A percentile compares a stretch with the other conserved stretches of the same genome.
phyloP scores from a whole-genome alignment of 2,329 filamentous ascomycete species.

The Xylariales sp. region DNA sequence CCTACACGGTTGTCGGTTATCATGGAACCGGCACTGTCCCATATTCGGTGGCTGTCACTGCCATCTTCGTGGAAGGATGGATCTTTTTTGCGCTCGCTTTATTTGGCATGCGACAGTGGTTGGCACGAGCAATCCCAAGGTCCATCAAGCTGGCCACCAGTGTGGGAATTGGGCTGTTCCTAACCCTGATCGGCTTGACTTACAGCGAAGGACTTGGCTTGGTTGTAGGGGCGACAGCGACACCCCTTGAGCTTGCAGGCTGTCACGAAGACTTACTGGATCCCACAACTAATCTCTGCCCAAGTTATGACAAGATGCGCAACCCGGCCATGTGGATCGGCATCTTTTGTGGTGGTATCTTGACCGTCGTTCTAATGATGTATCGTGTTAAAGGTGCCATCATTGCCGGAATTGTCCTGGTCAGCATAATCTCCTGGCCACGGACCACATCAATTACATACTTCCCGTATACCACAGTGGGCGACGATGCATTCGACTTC shows the following conservation, averaged over 20 bases:
- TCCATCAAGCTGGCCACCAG: slow-evolving; percentile 86
- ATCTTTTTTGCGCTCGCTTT: slow-evolving; percentile 79
- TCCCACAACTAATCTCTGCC: slow-evolving; percentile 52
- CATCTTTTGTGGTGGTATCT: slow-evolving; percentile 78
- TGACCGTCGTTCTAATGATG: slow-evolving; percentile 77
- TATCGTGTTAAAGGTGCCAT: slow-evolving; percentile 85
- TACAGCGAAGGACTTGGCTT: slow-evolving; percentile 81
- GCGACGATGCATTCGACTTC: slow-evolving; percentile 72
- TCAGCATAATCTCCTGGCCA: slow-evolving; percentile 87
- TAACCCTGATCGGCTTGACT: slow-evolving; percentile 71
- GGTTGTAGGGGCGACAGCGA: slow-evolving; percentile 62
- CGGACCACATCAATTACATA: slow-evolving; percentile 71
- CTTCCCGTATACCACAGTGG: slow-evolving; percentile 69
- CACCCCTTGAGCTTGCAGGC: slow-evolving; percentile 72
- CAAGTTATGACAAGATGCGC: slow-evolving; percentile 67
- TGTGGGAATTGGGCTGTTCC: slow-evolving; percentile 80
- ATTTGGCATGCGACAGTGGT: slow-evolving; percentile 81
- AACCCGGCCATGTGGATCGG: slow-evolving; percentile 83
- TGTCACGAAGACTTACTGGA: slow-evolving; percentile 41
- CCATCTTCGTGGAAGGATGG: slow-evolving; percentile 84
- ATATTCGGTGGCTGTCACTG: slow-evolving; percentile 73
- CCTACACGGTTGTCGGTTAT: slow-evolving; percentile 68
- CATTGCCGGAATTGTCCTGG: slow-evolving; percentile 76
- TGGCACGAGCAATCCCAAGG: slow-evolving; percentile 75
- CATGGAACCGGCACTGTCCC: slow-evolving; percentile 71